Base-by-base conservation (phyloP, 768 basidiomycete genomes). In the Phanerochaete carnosa region DNA sequence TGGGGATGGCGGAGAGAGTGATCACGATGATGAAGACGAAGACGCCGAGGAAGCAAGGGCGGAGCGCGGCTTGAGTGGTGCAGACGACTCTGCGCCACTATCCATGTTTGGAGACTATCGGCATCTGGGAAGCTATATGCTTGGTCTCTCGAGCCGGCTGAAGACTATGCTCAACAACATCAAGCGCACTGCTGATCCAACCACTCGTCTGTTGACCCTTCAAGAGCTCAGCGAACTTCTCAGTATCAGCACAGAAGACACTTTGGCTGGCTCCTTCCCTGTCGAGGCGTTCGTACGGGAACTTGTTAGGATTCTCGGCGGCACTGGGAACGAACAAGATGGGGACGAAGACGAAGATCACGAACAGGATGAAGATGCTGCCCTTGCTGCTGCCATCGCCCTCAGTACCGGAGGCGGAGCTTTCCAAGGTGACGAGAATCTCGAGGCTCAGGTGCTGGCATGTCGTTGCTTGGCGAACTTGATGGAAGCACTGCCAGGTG, bases 401-500 rank as follows among this genome's bases (percentile, higher is more conserved):
- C 83, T 95, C 76, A 95, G 92, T 64, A 77, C 85, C 0, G 88
- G 88, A 25, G 77, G 75, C 8, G 83, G 79, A 5, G 71, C 78
- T 1, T 89, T 79, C 69, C 86, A 87, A 68, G 92, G 90, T 32
- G 92, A 94, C 66, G 92, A 92, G 61, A 92, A 91, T 65, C 83
- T 91, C 30, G 95, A 98, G 76, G 94, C 94, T 56, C 95, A 98
- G 74, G 87, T 98, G 53, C 83, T 98, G 50, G 97, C 97, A 29
- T 98, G 95, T 74, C 83, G 97, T 63, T 99, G 97, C 72, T 80
- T 99, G 55, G 96, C 95, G 51, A 98, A 99, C 73, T 81, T 99
- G 58, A 95, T 98, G 94, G 97, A 98, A 74, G 96, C 95, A n/a
- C 81, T 98, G 23, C 97, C 97, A 19, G 95, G 95, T 26, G 90